Conservation (phyloP, 108 stramenopile species). For the Skeletonema marinoi region DNA sequence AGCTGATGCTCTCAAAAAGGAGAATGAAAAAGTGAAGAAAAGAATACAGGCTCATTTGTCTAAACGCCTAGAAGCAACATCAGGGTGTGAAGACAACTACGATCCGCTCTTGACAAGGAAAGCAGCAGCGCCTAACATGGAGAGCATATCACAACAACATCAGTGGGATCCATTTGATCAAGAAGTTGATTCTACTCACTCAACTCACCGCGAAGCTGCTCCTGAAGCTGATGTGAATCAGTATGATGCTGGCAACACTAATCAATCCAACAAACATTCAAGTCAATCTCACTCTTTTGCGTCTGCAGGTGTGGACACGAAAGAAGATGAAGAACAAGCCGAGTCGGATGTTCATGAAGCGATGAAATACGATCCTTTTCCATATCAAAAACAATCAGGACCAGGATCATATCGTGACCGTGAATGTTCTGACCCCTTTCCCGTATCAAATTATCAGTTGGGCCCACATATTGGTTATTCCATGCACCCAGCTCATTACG, state of each 20-base stretch:
- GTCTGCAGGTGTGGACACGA: background rate
- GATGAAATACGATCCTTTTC: background rate
- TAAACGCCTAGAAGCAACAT: background rate
- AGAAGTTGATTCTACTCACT: no score
- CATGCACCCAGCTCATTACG: background rate
- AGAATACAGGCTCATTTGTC: no score
- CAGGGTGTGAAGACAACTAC: background rate
- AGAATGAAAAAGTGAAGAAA: background rate
- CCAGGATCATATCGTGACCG: background rate
- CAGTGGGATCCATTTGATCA: no score
- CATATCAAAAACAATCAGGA: background rate
- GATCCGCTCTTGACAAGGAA: no score
- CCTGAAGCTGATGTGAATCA: no score
- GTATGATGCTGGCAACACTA: no score
- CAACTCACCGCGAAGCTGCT: no score
- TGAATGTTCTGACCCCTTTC: background rate
- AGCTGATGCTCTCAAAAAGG: background rate
- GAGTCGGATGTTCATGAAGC: background rate
- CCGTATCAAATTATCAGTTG: background rate
- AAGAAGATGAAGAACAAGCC: background rate
- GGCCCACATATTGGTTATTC: no score
- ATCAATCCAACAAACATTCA: no score
- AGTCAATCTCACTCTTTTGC: background rate
- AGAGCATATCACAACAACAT: no score
- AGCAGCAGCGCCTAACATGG: no score